Evolutionary conservation across 1,284 basidiomycete genomes (phyloP), one percentile per base, ranked within the genome.

Genomic region (Heimioporus retisporus): DNA sequence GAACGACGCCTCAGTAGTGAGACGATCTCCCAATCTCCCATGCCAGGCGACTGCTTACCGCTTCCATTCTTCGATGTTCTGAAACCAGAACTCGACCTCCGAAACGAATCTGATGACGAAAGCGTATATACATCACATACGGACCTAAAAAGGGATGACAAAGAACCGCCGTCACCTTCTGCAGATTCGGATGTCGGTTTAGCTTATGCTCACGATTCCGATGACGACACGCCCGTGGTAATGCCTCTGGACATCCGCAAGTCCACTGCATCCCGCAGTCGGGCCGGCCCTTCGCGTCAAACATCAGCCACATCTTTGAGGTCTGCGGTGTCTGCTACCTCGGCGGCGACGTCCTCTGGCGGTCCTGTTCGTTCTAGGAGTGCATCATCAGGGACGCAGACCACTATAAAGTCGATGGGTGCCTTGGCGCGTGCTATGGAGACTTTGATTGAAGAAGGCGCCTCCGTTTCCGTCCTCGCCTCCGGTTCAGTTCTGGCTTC

Each of bases 171-270:
- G 50, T 85, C 85, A 6, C 84, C 79, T 23, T 85, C 83, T 2
- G 81, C 83, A 56, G 82, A 82, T 56, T 78, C 79, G 56, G 79
- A 77, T 14, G 65, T 66, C 14, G 84, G 85, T 10, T 76, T 89
- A 31, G 87, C 88, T 3, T 89, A 89, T 72, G 84, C 84, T 0
- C 80, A 85, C 60, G 83, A 84, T 62, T 75, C 83, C 53, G 86
- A 87, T 61, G 81, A 82, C 19, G 81, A 82, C 57, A 78, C 70
- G 14, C 78, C 76, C 4, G 79, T 80, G 55, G 77, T 80, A 6
- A 64, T 73, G 61, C 76, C 76, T 44, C 65, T 79, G 21, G 66
- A 73, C 56, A 23, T 77, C 61, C 74, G 61, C 79, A 86, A 74
- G 74, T 84, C 74, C 66, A 79, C 71, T 50, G 31, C 59, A 23